Evolutionary conservation across 441 rosid species (phyloP).

Genomic region (Euphorbia celastroides): DNA sequence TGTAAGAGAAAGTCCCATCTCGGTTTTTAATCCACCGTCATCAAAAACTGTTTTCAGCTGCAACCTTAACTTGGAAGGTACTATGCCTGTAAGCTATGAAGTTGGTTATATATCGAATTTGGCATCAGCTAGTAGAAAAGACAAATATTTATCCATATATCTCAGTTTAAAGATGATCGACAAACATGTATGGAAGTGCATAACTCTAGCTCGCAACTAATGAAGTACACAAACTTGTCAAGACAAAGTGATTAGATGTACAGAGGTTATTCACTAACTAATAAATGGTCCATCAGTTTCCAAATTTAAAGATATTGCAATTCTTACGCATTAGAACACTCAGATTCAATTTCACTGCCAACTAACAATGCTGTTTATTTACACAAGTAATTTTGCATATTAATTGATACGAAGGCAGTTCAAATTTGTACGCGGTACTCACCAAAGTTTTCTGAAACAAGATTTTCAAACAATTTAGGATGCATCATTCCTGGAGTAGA

Average conservation of each 20-base stretch:
- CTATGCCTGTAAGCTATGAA: slow-evolving; percentile 69
- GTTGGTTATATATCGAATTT: neutral
- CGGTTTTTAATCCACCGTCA: slow-evolving; percentile 70
- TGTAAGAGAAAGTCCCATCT: slow-evolving; percentile 57
- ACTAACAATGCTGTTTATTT: neutral
- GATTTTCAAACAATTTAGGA: slow-evolving; percentile 57
- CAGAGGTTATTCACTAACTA: neutral
- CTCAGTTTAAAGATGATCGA: slow-evolving; percentile 1
- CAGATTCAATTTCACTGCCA: neutral
- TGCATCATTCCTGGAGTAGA: slow-evolving; percentile 80
- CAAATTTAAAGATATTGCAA: neutral
- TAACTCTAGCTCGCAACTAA: neutral
- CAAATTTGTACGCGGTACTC: slow-evolving; percentile 32
- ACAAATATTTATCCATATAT: too few species aligned
- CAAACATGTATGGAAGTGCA: neutral
- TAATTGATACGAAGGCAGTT: neutral
- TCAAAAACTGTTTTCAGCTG: slow-evolving; percentile 82
- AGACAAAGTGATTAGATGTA: neutral
- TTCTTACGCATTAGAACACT: neutral
- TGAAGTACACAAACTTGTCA: neutral
- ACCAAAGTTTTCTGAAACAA: slow-evolving; percentile 60
- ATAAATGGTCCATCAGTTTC: neutral
- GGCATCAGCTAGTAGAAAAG: neutral
- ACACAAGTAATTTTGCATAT: neutral
- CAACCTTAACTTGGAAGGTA: slow-evolving; percentile 75